A percentile compares a stretch with the other conserved stretches of the same genome.
phyloP scores from a whole-genome alignment of 2,329 filamentous ascomycete genomes.

The Epichloe coenophiala region DNA sequence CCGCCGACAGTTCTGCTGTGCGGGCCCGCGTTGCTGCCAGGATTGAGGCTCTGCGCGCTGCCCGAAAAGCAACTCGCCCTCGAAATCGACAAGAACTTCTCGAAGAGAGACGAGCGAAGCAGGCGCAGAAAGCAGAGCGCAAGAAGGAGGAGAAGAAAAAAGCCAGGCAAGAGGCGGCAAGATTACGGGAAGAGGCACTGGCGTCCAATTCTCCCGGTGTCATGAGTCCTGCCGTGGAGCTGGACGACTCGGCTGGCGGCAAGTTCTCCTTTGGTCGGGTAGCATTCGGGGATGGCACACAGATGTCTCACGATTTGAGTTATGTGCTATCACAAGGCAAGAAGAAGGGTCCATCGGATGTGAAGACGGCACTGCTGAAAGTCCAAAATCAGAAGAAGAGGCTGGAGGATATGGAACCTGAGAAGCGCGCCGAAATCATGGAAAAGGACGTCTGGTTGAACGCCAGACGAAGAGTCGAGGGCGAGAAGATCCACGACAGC shows the following conservation, averaged over 20 bases:
- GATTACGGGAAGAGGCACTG: constrained; percentile 47
- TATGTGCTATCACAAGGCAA: constrained; percentile 40
- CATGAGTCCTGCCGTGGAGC: constrained; percentile 40
- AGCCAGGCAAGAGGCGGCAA: constrained; percentile 68
- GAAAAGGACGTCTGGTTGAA: constrained; percentile 94
- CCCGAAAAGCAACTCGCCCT: constrained; percentile 73
- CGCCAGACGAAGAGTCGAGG: constrained; percentile 76
- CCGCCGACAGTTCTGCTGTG: constrained; percentile 59
- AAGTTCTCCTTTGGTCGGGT: constrained; percentile 85
- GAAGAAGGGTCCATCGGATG: constrained; percentile 72
- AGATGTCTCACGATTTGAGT: constrained; percentile 60
- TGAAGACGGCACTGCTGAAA: constrained; percentile 73
- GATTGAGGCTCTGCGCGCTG: constrained; percentile 73
- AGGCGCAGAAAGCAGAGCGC: constrained; percentile 71
- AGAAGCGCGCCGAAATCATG: constrained; percentile 73
- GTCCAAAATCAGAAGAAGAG: constrained; percentile 78
- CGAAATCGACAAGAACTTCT: constrained; percentile 84
- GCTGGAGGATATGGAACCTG: constrained; percentile 58
- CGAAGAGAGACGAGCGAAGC: constrained; percentile 75
- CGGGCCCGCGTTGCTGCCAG: constrained; percentile 67
- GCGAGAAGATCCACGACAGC: constrained; percentile 80
- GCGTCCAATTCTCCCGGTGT: constrained; percentile 48
- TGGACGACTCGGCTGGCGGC: constrained; percentile 41
- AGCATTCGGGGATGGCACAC: constrained; percentile 76
- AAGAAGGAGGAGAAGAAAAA: constrained; percentile 72